A percentile compares a stretch with the other conserved stretches of the same genome.
phyloP scores from a whole-genome alignment of 257 asterid species.

The Primulina huaijiensis region DNA sequence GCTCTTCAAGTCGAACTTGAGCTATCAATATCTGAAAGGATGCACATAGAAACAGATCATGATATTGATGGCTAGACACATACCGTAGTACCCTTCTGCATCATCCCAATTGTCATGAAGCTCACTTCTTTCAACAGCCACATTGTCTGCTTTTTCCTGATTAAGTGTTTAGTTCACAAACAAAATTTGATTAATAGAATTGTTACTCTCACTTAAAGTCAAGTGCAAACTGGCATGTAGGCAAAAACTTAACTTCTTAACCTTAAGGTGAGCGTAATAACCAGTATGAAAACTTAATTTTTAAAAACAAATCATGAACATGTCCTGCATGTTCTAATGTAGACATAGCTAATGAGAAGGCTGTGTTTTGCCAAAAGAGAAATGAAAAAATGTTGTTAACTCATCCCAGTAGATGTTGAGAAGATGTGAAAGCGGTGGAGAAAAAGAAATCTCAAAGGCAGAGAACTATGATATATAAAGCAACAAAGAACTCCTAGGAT shows the following conservation, averaged over 20 bases:
- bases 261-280: neutral
- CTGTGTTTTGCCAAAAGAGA: neutral
- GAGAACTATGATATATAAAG: conserved; percentile 3
- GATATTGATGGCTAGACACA: conserved; percentile 25
- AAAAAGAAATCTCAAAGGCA: neutral
- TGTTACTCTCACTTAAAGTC: neutral
- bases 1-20: conserved; percentile 9
- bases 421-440: neutral
- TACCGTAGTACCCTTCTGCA: conserved; percentile 93
- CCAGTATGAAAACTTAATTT: neutral
- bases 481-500: neutral
- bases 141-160: conserved; percentile 79
- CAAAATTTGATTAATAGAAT: neutral
- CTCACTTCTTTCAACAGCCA: conserved; percentile 72
- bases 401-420: neutral
- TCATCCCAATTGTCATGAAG: conserved; percentile 96
- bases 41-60: neutral
- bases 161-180: conserved; percentile 15
- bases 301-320: neutral
- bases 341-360: neutral
- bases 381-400: neutral
- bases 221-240: neutral
- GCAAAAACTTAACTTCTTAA: neutral
- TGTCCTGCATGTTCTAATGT: neutral
- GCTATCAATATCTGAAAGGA: conserved; percentile 8